These are phyloP conservation scores for Tulasnella sp. DNA, from an alignment of 768 basidiomycete genomes.

Conservation along the genomic window DNA sequence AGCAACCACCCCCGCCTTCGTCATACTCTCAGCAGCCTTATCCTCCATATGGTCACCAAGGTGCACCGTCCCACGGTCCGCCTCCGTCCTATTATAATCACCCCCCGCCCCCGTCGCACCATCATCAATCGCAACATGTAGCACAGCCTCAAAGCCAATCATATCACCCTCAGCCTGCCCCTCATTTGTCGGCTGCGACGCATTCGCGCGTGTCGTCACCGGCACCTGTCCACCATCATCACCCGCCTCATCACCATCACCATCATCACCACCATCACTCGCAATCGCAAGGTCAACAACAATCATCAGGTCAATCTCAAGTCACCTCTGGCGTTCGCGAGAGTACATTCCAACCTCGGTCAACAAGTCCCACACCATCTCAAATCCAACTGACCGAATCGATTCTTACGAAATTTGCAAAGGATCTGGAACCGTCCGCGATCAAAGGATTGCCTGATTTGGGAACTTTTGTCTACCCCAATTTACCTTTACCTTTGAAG, in stretches of 20 bases:
- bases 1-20: background rate
- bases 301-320: background rate
- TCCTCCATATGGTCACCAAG: too few species aligned
- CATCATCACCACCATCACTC: background rate
- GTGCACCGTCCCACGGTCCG: background rate
- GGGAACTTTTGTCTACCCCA: constrained; percentile 17
- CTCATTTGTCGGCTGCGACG: background rate
- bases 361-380: background rate
- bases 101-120: background rate
- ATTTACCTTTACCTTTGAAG: constrained; percentile 12
- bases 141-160: background rate
- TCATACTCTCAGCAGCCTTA: background rate
- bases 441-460: constrained; percentile 7
- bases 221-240: constrained; percentile 2
- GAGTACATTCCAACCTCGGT: too few species aligned
- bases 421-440: background rate
- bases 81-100: background rate
- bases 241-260: constrained; percentile 5
- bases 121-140: background rate
- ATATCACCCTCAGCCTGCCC: background rate
- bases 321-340: background rate
- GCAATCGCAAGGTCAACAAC: background rate
- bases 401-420: constrained; percentile 5
- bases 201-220: background rate
- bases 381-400: constrained; percentile 6